phyloP scores from a whole-genome alignment of 139 green algal genomes.

The Chlorella sp. region DNA sequence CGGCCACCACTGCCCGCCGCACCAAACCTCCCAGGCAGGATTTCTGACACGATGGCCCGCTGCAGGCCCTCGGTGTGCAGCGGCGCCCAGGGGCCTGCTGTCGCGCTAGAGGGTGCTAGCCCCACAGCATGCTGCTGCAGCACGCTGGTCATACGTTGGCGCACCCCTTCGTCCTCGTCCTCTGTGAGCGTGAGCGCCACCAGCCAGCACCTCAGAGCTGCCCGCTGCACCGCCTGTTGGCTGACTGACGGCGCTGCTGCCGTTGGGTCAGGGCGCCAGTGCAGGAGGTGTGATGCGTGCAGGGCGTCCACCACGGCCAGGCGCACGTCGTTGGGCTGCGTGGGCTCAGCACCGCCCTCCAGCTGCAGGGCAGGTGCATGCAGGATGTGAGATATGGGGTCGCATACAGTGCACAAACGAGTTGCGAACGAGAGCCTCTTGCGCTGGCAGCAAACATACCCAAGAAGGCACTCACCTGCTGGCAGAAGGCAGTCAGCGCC shows the following conservation, averaged over 20 bases:
- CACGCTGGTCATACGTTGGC: no score
- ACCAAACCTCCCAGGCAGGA: no score
- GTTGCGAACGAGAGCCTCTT: background rate
- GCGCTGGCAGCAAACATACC: background rate
- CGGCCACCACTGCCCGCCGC: no score
- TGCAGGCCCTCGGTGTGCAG: no score
- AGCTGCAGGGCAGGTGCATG: slow-evolving; percentile 4
- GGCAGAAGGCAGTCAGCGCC: background rate
- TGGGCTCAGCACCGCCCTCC: background rate
- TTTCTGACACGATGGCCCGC: no score
- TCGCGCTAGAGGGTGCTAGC: no score
- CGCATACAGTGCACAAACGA: no score
- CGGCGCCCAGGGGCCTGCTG: no score
- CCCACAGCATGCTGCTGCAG: no score
- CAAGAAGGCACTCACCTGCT: background rate
- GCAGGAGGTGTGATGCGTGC: slow-evolving; percentile 30
- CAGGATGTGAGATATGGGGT: no score
- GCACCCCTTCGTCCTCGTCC: slow-evolving; percentile 69
- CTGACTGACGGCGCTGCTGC: background rate
- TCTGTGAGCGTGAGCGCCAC: slow-evolving; percentile 52
- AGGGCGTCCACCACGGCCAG: slow-evolving; percentile 47
- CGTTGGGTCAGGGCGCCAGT: background rate
- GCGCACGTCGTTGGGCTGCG: slow-evolving; percentile 48
- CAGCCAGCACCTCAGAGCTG: slow-evolving; percentile 43
- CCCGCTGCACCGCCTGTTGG: background rate